Base-by-base conservation (phyloP, 345 rosid genomes). In the Eucalyptus tenuipes region DNA sequence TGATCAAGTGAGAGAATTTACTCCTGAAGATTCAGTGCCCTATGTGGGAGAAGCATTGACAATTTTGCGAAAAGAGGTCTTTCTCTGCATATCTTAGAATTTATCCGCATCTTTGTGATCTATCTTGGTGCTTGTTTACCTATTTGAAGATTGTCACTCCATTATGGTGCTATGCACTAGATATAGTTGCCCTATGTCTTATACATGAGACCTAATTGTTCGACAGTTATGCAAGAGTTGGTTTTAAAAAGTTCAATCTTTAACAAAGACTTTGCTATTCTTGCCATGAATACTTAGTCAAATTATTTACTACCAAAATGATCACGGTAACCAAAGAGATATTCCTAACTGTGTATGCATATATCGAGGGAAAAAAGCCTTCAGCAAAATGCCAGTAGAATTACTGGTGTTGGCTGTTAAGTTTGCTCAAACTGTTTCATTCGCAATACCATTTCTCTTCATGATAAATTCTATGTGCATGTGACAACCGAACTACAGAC, bases 11-110 rank as follows among this genome's bases (percentile, higher is more conserved):
- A 92, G 95, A 91, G 98, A 97, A 90, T 98, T 97, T 87, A 85
- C 92, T 71, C 99, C 99, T 10, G 94, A 92, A 91, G 98, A 95
- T 90, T 95, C 95, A 86, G 99, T 98, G 91, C 99, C 99, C 10
- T 98, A 95, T 90, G 99, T 98, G 86, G 99, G 99, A 85, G 96
- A 98, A 93, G 99, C 99, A 71, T 94, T 98, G 92, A 94, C 92
- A 89, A 93, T 96, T 91, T 90, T 98, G 92, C 93, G 94, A 86
- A 94, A 95, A 90, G 99, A 98, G 99, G 99, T 97, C 57, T 88
- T 80, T 75, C 47, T 40, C 47, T 75, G 84, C 84, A 40, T 10
- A 37, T 20, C 47, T 75, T 75, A 75, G 47, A 75, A 75, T 75
- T 75, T 75, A 40, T 75, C 47, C 5, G 2, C 47, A 20, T 75